Evolutionary conservation across 345 rosid genomes (phyloP), one percentile per base, ranked within the genome.

Genomic region (Brassica juncea): DNA sequence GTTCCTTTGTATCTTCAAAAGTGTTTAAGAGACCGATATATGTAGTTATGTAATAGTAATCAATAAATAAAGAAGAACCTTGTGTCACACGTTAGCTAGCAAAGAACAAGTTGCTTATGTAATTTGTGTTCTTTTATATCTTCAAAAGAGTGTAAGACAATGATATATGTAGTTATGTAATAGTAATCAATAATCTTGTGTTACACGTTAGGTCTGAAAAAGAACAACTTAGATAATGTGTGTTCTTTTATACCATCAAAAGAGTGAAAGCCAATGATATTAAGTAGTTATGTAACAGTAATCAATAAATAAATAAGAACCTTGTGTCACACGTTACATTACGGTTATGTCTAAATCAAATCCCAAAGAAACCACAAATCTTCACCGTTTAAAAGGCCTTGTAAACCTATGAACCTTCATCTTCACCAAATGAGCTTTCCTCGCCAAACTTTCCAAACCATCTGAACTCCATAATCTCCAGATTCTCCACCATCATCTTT

Each of bases 381-480:
- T 34, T 34, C 37, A 34, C 37, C 37, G 31, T 28, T 28, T 28
- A 63, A 74, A 81, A 55, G 73, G 85, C 12, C 69, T 71, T 16
- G 70, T 78, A 80, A 70, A 93, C 73, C 97, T 90, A 83, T 95
- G 86, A 52, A 91, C 75, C 78, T 88, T 91, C 92, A 85, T 81
- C 73, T 84, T 83, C 44, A 88, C 70, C 19, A 83, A 78, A 59
- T 92, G 90, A 76, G 84, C 89, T 83, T 95, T 95, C 63, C 94
- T 88, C 1, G 91, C 89, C 32, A 95, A 74, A 6, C 92, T 84
- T 87, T 90, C 98, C 99, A 95, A 77, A 90, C 89, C 97, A 93
- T 93, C 76, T 95, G 88, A 74, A 95, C 92, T 7, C 94, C 99
- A 63, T 71, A 16, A 63, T 77, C 75, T 62, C 94, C 99, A 63